Evolutionary conservation across 1,139 yeast species (phyloP).

Genomic region (Zygosaccharomyces sapae): DNA sequence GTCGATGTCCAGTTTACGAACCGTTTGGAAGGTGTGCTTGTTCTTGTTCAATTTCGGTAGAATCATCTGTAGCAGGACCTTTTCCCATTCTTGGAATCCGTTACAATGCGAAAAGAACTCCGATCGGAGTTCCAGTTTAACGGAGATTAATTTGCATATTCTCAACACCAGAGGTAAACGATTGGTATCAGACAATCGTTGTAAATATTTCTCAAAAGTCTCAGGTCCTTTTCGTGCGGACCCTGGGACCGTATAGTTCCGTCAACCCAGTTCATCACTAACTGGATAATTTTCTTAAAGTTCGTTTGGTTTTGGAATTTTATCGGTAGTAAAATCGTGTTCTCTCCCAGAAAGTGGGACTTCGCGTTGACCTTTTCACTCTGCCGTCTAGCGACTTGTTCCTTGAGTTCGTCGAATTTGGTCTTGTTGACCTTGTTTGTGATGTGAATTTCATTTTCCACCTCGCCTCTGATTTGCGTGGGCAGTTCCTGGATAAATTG

Average conservation of each 20-base stretch:
- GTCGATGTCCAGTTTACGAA: conserved; percentile 25
- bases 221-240: conserved; percentile 57
- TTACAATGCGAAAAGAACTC: conserved; percentile 6
- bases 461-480: conserved; percentile 32
- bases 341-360: conserved; percentile 26
- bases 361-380: conserved; percentile 30
- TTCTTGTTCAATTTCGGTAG: conserved; percentile 29
- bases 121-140: conserved; percentile 20
- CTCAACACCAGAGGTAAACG: conserved; percentile 25
- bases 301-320: conserved; percentile 39
- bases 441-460: conserved; percentile 32
- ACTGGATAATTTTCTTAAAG: conserved; percentile 38
- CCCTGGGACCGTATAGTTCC: conserved; percentile 45
- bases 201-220: conserved; percentile 36
- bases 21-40: conserved; percentile 25
- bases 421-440: conserved; percentile 37
- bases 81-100: conserved; percentile 35
- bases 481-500: conserved; percentile 30
- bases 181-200: conserved; percentile 26
- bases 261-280: conserved; percentile 49
- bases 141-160: conserved; percentile 24
- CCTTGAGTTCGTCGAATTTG: conserved; percentile 19
- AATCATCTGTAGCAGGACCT: conserved; percentile 22
- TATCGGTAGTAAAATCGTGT: conserved; percentile 34
- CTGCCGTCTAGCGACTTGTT: conserved; percentile 30